These are phyloP conservation scores for Gossypium gossypioides DNA, from an alignment of 441 rosid genomes.

Conservation along the genomic window DNA sequence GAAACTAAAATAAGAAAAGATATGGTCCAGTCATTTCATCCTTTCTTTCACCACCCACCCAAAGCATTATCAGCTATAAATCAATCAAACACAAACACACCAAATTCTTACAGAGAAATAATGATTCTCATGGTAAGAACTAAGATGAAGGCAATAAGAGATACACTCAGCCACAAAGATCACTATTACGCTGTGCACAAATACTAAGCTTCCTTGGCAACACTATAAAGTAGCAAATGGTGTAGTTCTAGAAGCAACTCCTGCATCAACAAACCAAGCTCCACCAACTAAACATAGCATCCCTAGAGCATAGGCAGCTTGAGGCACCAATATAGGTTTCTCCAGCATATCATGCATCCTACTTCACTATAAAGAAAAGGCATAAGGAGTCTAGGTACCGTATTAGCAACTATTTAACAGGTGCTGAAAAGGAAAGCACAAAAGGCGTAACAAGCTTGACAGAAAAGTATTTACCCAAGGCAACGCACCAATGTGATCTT, in stretches of 20 bases:
- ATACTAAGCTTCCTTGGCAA: not conserved
- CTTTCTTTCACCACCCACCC: not conserved
- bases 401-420: constrained; percentile 1
- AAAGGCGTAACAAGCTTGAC: constrained; percentile 5
- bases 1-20: not conserved
- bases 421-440: not conserved
- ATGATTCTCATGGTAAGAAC: not conserved
- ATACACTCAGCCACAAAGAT: not conserved
- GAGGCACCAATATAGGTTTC: constrained; percentile 2
- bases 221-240: not conserved
- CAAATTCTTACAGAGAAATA: not conserved
- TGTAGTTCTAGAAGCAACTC: not conserved
- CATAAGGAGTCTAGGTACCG: not conserved
- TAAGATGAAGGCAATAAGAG: not conserved
- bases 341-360: not conserved
- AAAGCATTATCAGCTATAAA: not conserved
- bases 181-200: not conserved
- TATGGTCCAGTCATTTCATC: not conserved
- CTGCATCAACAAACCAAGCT: not conserved
- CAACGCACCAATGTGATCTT: constrained; percentile 99
- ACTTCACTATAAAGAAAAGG: not conserved
- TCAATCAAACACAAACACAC: not conserved
- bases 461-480: constrained; percentile 75
- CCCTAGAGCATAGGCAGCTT: not conserved
- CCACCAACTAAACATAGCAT: not conserved